phyloP scores from a whole-genome alignment of 768 basidiomycete genomes.

The Agaricus subrufescens region DNA sequence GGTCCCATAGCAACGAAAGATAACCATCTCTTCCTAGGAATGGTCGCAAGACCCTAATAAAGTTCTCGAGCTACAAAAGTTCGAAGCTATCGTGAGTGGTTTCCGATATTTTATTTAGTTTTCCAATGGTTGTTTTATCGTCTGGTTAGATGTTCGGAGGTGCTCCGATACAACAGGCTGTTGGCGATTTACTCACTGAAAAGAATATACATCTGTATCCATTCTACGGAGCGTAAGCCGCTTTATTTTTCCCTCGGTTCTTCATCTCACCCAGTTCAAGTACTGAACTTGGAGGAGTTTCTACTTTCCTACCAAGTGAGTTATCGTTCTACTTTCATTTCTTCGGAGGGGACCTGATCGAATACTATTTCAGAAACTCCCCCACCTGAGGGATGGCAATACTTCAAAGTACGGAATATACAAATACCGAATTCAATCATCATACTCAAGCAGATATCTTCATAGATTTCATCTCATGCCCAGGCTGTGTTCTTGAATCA shows the following conservation, averaged over 20 bases:
- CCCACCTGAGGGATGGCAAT: slow-evolving; percentile 12
- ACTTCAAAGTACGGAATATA: slow-evolving; percentile 7
- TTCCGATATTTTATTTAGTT: neutral
- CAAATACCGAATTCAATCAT: too few relatives aligned
- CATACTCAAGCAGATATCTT: neutral
- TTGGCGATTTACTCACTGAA: slow-evolving; percentile 15
- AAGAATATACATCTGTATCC: slow-evolving; percentile 19
- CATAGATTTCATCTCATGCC: slow-evolving; percentile 5
- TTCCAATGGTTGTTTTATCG: neutral
- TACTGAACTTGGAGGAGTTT: slow-evolving; percentile 16
- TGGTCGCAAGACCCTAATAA: slow-evolving; percentile 17
- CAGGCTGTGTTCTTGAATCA: slow-evolving; percentile 5
- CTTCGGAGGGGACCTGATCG: neutral
- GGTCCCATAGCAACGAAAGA: neutral
- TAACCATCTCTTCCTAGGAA: slow-evolving; percentile 10
- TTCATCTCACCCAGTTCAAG: slow-evolving; percentile 1
- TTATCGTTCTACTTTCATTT: neutral
- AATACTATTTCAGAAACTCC: slow-evolving; percentile 7
- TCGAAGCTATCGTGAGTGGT: slow-evolving; percentile 16
- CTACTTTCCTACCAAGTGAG: slow-evolving; percentile 12
- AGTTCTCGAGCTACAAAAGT: slow-evolving; percentile 14
- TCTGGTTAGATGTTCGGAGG: slow-evolving; percentile 19
- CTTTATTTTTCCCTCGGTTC: neutral
- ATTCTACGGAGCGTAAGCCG: slow-evolving; percentile 32
- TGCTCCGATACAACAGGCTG: slow-evolving; percentile 20